Percentiles rank a stretch among this genome's conserved stretches.
Conservation (phyloP, 225 moss, liverwort and hornwort species). For the Marchantia polymorpha region DNA sequence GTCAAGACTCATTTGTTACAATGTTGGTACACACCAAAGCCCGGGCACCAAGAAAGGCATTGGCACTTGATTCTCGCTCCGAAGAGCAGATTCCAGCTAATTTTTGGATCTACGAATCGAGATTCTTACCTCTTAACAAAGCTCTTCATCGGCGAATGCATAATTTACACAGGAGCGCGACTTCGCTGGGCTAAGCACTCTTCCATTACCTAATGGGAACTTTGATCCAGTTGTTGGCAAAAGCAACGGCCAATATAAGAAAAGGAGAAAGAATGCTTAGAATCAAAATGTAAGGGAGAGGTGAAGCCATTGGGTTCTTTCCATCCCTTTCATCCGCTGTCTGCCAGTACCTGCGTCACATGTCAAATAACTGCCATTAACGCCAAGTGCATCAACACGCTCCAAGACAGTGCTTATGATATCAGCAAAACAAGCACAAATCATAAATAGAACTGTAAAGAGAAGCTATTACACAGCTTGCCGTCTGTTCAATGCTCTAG, state of each 20-base stretch:
- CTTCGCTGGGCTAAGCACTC: background rate
- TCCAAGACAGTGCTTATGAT: background rate
- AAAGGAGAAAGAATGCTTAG: slow-evolving; percentile 64
- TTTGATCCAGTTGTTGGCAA: slow-evolving; percentile 86
- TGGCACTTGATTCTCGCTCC: background rate
- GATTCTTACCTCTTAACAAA: background rate
- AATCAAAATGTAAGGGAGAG: slow-evolving; percentile 69
- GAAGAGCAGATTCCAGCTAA: background rate
- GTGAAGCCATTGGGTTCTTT: slow-evolving; percentile 76
- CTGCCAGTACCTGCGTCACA: slow-evolving; percentile 57
- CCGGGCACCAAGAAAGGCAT: background rate
- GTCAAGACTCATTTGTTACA: background rate
- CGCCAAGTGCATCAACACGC: background rate
- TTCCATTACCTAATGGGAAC: slow-evolving; percentile 42
- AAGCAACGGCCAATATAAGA: slow-evolving; percentile 76
- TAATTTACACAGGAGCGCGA: slow-evolving; percentile 7
- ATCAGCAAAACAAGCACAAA: background rate
- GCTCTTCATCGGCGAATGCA: background rate
- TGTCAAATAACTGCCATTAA: background rate
- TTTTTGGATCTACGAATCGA: background rate
- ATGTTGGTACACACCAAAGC: background rate
- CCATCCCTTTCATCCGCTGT: slow-evolving; percentile 76
- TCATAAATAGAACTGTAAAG: background rate
- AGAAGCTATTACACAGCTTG: background rate
- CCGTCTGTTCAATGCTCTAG: background rate